These are phyloP conservation scores for Tripidium arundinaceum DNA, from an alignment of 202 grass and related monocot genomes.

Conservation along the genomic window DNA sequence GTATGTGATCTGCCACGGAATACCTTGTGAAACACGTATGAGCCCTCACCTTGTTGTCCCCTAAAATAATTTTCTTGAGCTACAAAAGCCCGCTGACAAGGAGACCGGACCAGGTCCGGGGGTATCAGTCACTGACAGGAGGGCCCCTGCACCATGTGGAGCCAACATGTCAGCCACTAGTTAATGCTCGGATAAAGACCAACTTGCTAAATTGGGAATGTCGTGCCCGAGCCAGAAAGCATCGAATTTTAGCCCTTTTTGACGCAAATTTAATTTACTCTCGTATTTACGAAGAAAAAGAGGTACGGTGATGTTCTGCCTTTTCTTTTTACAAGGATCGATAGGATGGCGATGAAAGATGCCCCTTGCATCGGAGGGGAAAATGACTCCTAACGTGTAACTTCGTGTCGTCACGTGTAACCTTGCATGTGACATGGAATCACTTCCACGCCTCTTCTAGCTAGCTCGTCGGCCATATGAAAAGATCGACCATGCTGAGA, in stretches of 20 bases:
- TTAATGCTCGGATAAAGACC: too few relatives aligned
- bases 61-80: background rate
- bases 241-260: conserved; percentile 22
- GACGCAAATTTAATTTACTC: background rate
- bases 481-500: background rate
- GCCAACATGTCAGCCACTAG: background rate
- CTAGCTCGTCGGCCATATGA: background rate
- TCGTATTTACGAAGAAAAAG: background rate
- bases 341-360: conserved; percentile 25
- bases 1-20: background rate
- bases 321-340: background rate
- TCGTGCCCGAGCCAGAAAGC: conserved; percentile 17
- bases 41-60: conserved; percentile 1
- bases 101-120: too few relatives aligned
- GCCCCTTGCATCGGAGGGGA: background rate
- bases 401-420: conserved; percentile 29
- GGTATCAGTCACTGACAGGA: background rate
- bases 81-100: background rate
- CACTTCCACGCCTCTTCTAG: background rate
- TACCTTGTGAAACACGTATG: conserved; percentile 48
- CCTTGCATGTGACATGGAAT: conserved; percentile 13
- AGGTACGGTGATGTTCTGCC: background rate
- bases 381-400: background rate
- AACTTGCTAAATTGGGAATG: conserved; percentile 18
- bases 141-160: rapidly evolving